Base-by-base conservation (phyloP, 2,329 filamentous ascomycete genomes). In the Neophaeococcomyces aloes region DNA sequence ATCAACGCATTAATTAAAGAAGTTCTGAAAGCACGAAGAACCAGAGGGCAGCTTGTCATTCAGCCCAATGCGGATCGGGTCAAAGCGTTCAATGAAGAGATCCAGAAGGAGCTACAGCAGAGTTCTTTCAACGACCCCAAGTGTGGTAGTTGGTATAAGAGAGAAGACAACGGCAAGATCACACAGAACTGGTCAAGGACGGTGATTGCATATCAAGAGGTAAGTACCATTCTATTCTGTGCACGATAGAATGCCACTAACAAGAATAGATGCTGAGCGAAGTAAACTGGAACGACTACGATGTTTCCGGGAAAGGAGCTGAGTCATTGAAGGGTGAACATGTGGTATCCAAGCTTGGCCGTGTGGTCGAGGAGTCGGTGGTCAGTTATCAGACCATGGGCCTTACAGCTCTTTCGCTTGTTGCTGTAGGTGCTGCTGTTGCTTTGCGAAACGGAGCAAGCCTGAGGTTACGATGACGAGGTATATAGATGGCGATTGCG, bases 391-490 rank as follows among this genome's bases (percentile, higher is more conserved):
- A 49, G 11, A 56, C 58, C 1, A 45, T 62, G 50, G 44, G 93
- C 81, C 63, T 91, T 82, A 47, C 85, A 79, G 13, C 83, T 80
- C 15, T 85, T 76, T 42, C 86, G 81, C 35, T 85, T 85, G 57
- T 87, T 76, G 59, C 81, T n/a, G 51, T 51, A 13, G 48, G 51
- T n/a, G 46, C 45, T 19, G 48, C 46, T 8, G 29, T 48, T 14
- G 38, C 39, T 29, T 40, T 52, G 15, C 44, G 50, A 11, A 38
- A 49, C 29, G 35, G 35, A 19, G 49, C 40, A 15, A 42, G 51
- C 25, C 31, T 49, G 34, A 46, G 47, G 36, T 27, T 51, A 3
- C 18, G 45, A 19, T 45, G 21, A 35, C 18, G 25, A 34, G 7
- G n/a, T 15, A 34, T 15, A 15, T n/a, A 34, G 11, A 34, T 15